Evolutionary conservation across 2,329 filamentous ascomycete species (phyloP), one percentile per base, ranked within the genome.

Genomic region (Diplocarpon mali): DNA sequence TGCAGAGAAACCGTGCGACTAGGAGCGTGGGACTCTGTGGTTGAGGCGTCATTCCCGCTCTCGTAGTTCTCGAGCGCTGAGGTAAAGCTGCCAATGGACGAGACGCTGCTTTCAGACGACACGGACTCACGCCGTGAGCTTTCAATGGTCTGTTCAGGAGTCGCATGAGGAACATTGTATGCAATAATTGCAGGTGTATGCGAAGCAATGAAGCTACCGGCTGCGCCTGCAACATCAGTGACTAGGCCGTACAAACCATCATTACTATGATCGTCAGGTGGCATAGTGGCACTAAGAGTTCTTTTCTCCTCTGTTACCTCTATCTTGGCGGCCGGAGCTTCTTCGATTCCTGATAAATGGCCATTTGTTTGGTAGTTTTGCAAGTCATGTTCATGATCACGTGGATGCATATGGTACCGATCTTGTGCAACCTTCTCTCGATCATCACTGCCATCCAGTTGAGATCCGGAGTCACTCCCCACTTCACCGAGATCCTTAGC

Each of bases 211-310:
- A 66, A 67, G 0, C 69, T 70, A 12, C 69, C 68, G 8, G 74
- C 75, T 5, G 65, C 65, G 3, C 67, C 70, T 24, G 78, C 65
- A 13, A 71, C 74, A 12, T 69, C 69, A 15, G 68, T 66, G 31
- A 78, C 69, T 60, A 78, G 73, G 20, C 69, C 71, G 52, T 77
- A 78, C 3, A 78, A 62, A 2, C 74, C 75, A 15, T 64, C 60
- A 67, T 2, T 13, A 24, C 13, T 29, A 16, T 35, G 28, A 64
- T 28, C 45, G 46, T 38, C 45, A 13, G 13, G 40, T 31, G 30
- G 30, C n/a, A 10, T 10, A 32, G 11, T 14, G 4, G 4, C 15
- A 32, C 2, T 37, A 20, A n/a, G 34, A 20, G 14, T 38, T 42
- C 8, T 17, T 27, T 32, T 14, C 9, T 45, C 36, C 20, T 38